Conservation (phyloP, 169 alveolate species). For the Eimeria necatrix region DNA sequence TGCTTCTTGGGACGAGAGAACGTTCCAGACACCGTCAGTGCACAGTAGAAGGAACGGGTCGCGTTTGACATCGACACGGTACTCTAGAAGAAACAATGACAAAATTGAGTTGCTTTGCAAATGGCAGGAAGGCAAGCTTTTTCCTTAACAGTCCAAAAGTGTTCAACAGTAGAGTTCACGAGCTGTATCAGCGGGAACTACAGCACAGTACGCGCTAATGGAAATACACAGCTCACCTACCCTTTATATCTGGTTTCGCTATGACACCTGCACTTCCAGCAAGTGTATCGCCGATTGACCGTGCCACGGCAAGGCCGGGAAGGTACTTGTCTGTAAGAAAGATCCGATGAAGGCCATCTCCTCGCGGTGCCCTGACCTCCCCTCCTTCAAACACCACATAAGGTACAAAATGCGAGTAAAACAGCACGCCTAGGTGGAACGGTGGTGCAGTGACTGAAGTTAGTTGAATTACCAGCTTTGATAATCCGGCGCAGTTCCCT, state of each 20-base stretch:
- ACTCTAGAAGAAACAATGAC: constrained; percentile 24
- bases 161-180: neutral
- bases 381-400: constrained; percentile 87
- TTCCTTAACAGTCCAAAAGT: constrained; percentile 81
- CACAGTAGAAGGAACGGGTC: constrained; percentile 82
- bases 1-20: constrained; percentile 87
- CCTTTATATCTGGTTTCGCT: constrained; percentile 90
- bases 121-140: constrained; percentile 42
- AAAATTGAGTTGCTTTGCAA: neutral
- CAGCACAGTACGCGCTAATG: neutral
- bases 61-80: constrained; percentile 46
- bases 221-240: neutral
- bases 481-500: constrained; percentile 90
- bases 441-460: neutral
- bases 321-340: constrained; percentile 88
- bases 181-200: neutral
- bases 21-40: constrained; percentile 91
- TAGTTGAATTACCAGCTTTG: constrained; percentile 40
- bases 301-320: constrained; percentile 95
- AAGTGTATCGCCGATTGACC: constrained; percentile 95
- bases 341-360: constrained; percentile 91
- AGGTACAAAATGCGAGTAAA: neutral
- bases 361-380: constrained; percentile 89
- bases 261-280: constrained; percentile 93
- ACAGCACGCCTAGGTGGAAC: neutral